Base-by-base conservation (phyloP, 352 stramenopile species). In the Nothophytophthora sp. region DNA sequence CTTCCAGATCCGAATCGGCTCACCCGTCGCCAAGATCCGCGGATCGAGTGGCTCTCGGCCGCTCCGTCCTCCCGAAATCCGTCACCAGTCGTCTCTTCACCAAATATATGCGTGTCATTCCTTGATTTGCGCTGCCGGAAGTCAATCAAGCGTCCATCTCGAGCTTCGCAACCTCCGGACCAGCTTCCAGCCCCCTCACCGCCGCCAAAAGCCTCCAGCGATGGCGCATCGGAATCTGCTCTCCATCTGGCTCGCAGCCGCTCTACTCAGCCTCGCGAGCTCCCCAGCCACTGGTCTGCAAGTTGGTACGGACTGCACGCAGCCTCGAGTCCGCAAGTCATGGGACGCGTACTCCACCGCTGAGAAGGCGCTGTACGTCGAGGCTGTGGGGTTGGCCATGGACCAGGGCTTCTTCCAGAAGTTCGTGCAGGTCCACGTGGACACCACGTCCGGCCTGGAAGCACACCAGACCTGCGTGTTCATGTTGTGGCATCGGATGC, bases 401-500 rank as follows among this genome's bases (percentile, higher is more conserved):
- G 36, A 62, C n/a, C 55, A 47, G 12, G 70, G 68, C 8, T 67
- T 60, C 36, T 58, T 81, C 47, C 28, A 62, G 15, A 79, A 76
- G 44, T 90, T 90, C 55, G 49, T 85, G 32, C 64, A 88, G 54
- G 54, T 88, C 27, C 74, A 90, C 64, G 77, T 43, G 12, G 73
- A 89, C 11, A 48, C 34, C 4, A 16, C 59, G 16, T 81, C 70
- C 5, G 76, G 73, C 23, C 54, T 60, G 9, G 61, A 86, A 43
- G 79, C 79, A 1, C 79, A 90, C 27, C 39, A 45, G 16, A 66
- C 64, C 25, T 87, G 76, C 43, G 77, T 86, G 70, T 90, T 90
- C 59, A 75, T 78, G 20, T 88, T 87, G 61, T 90, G 80, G 76
- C 80, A 90, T 40, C 80, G 80, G 20, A 70, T 73, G 43, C 63